Evolutionary conservation across 2,329 filamentous ascomycete species (phyloP), one percentile per base, ranked within the genome.

Genomic region (Nemania diffusa): DNA sequence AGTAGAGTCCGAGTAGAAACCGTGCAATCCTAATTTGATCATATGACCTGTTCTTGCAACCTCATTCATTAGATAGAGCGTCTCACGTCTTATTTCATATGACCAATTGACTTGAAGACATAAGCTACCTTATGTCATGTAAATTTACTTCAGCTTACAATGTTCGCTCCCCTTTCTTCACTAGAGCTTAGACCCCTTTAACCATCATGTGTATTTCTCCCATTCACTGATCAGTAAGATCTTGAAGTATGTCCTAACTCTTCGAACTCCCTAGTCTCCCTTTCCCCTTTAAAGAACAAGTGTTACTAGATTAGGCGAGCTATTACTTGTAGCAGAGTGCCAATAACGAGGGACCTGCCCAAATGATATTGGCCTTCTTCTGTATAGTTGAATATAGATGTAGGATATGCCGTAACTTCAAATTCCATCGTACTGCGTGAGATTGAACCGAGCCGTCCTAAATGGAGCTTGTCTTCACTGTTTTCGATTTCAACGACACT

Each of bases 1-100:
- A 57, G 27, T 52, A 52, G 44, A 61, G 46, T 37, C 32, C 17
- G 17, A 52, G 57, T 9, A 61, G 22, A 11, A 27, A 52, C 13
- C 22, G 29, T 22, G 34, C 13, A 17, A 2, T 29, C 24, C 32
- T 46, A 3, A 50, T 52, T 57, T 22, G 20, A 59, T 55, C 6
- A 9, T 42, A 27, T 8, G 53, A 46, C 27, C 15, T 20, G 26
- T 17, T 29, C 32, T 11, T 40, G 15, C 8, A 42, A 37, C 13
- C 37, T 1, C 13, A 27, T 27, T 52, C n/a, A 22, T 50, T 29
- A 7, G 32, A 62, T 22, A 4, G 32, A 55, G 15, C n/a, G 3
- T 24, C 22, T 26, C 2, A 8, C 20, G 22, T 50, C 20, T 5
- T 11, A 5, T 27, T 50, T 27, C 22, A 6, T 50, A n/a, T n/a